Evolutionary conservation across 768 basidiomycete species (phyloP), one percentile per base, ranked within the genome.

Genomic region (Hysterangium stoloniferum): DNA sequence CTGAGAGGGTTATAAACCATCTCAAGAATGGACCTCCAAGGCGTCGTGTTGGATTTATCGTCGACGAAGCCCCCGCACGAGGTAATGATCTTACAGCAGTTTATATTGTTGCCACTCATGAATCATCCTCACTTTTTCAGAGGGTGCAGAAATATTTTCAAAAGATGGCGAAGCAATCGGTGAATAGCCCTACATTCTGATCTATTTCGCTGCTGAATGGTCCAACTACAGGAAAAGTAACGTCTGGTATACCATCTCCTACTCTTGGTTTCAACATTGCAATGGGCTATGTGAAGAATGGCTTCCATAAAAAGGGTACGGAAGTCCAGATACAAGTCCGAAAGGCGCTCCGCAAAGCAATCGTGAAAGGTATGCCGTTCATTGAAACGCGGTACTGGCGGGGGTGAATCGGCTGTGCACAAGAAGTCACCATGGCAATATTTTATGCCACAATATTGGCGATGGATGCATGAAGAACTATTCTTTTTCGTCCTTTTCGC

Each of bases 191-290:
- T 19, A 9, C n/a, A 34, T 22, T 27, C 58, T 45, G 13, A 17
- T 33, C 13, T 29, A 36, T 17, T 45, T 56, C 34, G 45, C 55
- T 41, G 22, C 41, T 52, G 38, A 54, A 15, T 44, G 38, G 5
- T 45, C n/a, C 24, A 51, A 24, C 12, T 37, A 24, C 62, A 79
- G 90, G 91, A 31, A 62, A 67, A 11, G 78, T 98, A 40, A 99
- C 94, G 0, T 97, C 93, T 0, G 96, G 95, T 40, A 96, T 98
- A 55, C 96, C 96, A 12, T 92, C 92, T 0, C 95, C 94, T 0
- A 85, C 90, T 1, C 71, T 92, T 3, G 80, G 79, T 1, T 83
- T 84, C 64, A 97, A 99, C 66, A 90, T 98, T 58, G 91, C 94
- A 1, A 98, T 98, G 95, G 95, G 82, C 1, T 98, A 98, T 59